Evolutionary conservation across 768 basidiomycete genomes (phyloP).

Genomic region (Agaricus sinodeliciosus): DNA sequence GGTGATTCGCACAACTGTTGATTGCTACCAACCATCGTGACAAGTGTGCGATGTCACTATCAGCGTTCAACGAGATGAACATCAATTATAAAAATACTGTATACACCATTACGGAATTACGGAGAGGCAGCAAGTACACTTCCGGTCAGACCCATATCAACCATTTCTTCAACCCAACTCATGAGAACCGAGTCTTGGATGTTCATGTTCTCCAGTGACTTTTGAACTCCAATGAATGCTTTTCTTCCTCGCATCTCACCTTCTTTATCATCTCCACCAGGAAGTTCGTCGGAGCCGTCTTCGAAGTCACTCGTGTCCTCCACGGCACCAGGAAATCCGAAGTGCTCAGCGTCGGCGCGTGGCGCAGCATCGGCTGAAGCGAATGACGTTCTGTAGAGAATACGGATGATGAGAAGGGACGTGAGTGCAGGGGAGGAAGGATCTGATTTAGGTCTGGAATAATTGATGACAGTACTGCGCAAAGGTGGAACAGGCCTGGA

Average conservation of each 20-base stretch:
- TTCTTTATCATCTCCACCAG: slow-evolving; percentile 51
- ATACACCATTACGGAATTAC: background rate
- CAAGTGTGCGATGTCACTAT: background rate
- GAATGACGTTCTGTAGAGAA: slow-evolving; percentile 77
- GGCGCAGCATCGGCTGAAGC: slow-evolving; percentile 62
- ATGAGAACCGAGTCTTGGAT: slow-evolving; percentile 53
- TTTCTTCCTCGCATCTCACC: slow-evolving; percentile 66
- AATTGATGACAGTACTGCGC: slow-evolving; percentile 54
- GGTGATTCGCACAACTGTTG: too few relatives aligned
- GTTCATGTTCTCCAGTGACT: slow-evolving; percentile 56
- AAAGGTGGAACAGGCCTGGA: slow-evolving; percentile 64
- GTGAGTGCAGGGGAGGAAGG: slow-evolving; percentile 73
- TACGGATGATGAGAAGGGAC: slow-evolving; percentile 75
- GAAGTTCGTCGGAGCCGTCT: slow-evolving; percentile 34
- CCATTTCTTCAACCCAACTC: slow-evolving; percentile 38
- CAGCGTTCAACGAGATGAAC: too few relatives aligned
- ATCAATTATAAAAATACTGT: background rate
- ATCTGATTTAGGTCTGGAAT: slow-evolving; percentile 51
- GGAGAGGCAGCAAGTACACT: background rate
- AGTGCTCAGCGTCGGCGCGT: slow-evolving; percentile 75
- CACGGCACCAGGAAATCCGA: slow-evolving; percentile 81
- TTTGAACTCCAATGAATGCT: slow-evolving; percentile 59
- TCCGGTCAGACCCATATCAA: slow-evolving; percentile 18
- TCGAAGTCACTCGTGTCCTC: slow-evolving; percentile 74
- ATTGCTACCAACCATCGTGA: background rate